phyloP scores from a whole-genome alignment of 2,329 filamentous ascomycete species.

The Stagonosporopsis tanaceti region DNA sequence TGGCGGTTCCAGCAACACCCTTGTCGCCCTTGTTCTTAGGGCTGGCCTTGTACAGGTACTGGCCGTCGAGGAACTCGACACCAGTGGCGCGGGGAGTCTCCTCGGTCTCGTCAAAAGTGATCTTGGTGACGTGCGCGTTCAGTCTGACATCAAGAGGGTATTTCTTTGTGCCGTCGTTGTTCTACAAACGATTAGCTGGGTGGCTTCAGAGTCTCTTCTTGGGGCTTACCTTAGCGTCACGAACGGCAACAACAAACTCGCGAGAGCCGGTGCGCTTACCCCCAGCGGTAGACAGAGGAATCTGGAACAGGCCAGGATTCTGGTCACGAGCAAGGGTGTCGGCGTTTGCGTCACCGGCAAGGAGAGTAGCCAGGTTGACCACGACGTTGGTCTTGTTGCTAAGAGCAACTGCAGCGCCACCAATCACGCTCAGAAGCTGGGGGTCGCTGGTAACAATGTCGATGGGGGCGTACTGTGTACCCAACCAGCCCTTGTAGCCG shows the following conservation, averaged over 20 bases:
- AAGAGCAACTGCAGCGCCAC: constrained; percentile 62
- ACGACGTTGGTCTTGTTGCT: constrained; percentile 51
- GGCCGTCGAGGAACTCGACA: constrained; percentile 54
- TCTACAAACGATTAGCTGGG: constrained; percentile 21
- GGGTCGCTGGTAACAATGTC: constrained; percentile 61
- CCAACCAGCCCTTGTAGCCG: constrained; percentile 66
- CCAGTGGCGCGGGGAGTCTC: constrained; percentile 59
- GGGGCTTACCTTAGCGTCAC: constrained; percentile 51
- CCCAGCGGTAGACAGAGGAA: constrained; percentile 63
- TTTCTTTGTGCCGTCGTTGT: constrained; percentile 59
- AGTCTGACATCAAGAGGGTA: constrained; percentile 66
- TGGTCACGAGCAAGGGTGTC: constrained; percentile 56
- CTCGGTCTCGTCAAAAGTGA: constrained; percentile 70
- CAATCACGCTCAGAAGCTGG: constrained; percentile 62
- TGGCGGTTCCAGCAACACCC: constrained; percentile 50
- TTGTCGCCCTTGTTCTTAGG: constrained; percentile 41
- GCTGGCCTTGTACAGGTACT: constrained; percentile 54
- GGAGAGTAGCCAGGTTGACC: constrained; percentile 46
- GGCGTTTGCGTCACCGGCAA: constrained; percentile 61
- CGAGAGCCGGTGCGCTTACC: constrained; percentile 62
- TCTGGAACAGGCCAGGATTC: constrained; percentile 62
- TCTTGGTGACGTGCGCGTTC: constrained; percentile 71
- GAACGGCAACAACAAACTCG: constrained; percentile 62
- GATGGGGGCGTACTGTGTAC: constrained; percentile 60
- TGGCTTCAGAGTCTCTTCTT: neutral